Evolutionary conservation across 306 rosid species (phyloP).

Genomic region (Trifolium pratense): DNA sequence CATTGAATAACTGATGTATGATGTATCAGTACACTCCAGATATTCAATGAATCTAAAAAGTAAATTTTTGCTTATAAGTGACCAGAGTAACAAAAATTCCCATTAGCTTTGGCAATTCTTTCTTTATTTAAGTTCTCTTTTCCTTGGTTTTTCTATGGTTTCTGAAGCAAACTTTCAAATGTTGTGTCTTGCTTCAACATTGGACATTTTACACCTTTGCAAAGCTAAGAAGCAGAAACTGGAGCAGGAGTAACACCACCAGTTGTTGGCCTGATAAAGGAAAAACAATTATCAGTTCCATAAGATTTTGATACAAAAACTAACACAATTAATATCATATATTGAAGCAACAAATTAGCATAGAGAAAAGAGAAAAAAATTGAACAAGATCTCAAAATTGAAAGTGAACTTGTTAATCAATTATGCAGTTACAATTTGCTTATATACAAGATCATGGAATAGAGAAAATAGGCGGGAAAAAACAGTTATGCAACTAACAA

Average conservation of each 20-base stretch:
- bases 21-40: too few relatives aligned
- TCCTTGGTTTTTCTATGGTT: constrained; percentile 32
- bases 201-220: constrained; percentile 37
- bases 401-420: too few relatives aligned
- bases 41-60: too few relatives aligned
- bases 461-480: too few relatives aligned
- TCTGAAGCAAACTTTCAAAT: constrained; percentile 14
- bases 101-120: constrained; percentile 38
- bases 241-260: constrained; percentile 73
- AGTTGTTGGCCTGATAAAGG: constrained; percentile 76
- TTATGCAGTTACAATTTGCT: too few relatives aligned
- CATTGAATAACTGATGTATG: too few relatives aligned
- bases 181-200: neutral
- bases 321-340: neutral
- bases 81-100: neutral
- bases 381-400: too few relatives aligned
- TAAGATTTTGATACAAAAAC: neutral
- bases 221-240: constrained; percentile 43
- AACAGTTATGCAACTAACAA: too few relatives aligned
- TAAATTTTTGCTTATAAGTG: too few relatives aligned
- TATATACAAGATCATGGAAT: too few relatives aligned
- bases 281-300: constrained; percentile 17
- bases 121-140: constrained; percentile 50
- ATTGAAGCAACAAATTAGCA: too few relatives aligned
- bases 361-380: too few relatives aligned